Base-by-base conservation (phyloP, 495 filamentous ascomycete genomes). In the Astrothelium macrocarpum region DNA sequence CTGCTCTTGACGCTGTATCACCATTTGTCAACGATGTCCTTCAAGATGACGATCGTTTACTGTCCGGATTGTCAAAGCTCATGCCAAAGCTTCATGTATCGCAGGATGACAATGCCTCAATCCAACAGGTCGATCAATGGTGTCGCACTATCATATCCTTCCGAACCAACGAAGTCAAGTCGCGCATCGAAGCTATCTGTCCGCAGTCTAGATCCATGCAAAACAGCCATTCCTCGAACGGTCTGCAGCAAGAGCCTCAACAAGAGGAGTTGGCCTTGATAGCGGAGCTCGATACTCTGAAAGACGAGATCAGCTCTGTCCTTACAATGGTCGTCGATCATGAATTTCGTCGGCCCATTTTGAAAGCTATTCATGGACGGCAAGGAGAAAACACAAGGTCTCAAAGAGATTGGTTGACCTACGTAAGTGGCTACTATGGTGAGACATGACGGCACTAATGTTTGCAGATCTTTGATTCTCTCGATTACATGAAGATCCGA, bases 261-360 rank as follows among this genome's bases (percentile, higher is more conserved):
- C 28, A 65, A 31, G 60, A 68, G 45, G 42, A 53, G 4, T 26
- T 14, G 14, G 64, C 68, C 10, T 39, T 69, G 5, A n/a, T 20
- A 9, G 31, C 53, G 0, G 67, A 69, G 56, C 71, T 71, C 18
- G 65, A 65, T 3, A 71, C 66, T 9, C 65, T 77, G 0, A 68
- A 70, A 53, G 53, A 32, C 1, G 75, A 75, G 59, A 75, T 77
- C 45, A 67, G 70, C 16, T 63, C 68, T 28, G 65, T 77, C 9
- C 65, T 67, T 18, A 63, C 72, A 25, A 75, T 75, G 72, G 74
- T 72, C 2, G 69, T 75, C 2, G 67, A 71, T 25, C 49, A 53
- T 39, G 64, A 71, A 36, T 68, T 61, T 32, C 68, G 69, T 31
- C 16, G 16, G 12, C 67, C 69, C 12, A 67, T 69, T 42, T 32